Evolutionary conservation across 1,284 basidiomycete species (phyloP), one percentile per base, ranked within the genome.

Genomic region (Mycosarcoma mackinlayi): DNA sequence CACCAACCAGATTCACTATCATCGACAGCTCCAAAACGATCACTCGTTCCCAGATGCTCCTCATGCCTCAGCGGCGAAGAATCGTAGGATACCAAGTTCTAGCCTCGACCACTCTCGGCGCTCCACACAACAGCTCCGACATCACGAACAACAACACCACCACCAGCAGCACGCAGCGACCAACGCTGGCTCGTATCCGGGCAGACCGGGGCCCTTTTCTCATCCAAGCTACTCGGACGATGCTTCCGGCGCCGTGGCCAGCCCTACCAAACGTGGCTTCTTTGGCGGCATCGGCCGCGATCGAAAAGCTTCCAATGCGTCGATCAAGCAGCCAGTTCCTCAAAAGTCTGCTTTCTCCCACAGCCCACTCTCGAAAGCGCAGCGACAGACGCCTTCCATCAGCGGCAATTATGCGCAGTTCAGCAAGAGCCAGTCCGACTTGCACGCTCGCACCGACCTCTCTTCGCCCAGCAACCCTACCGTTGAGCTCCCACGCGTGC

Each of bases 191-290:
- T 50, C 46, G n/a, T 31, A 59, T 11, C 19, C 56, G 3, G 13
- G 30, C 16, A 35, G 52, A n/a, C 41, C 56, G n/a, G 41, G 40
- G 1, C 28, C 57, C 19, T 60, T 60, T 19, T 56, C 52, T 6
- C 57, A 49, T 14, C 62, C 58, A 11, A 67, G 66, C 56, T 66
- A 58, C 42, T 59, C 68, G 5, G 68, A 75, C n/a, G 69, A 71
- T 7, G 16, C 51, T 1, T 28, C 40, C 8, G 45, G 30, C 28
- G 39, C 50, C 23, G 45, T 71, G 3, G 66, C 74, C 9, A 74
- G 64, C 41, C 76, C 76, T 2, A 74, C 71, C 33, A 77, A 77
- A 55, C 49, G 71, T n/a, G 39, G 62, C 48, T 73, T 77, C 63
- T 77, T 78, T 45, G 60, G 74, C 30, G 68, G 64, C 28, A 68